Evolutionary conservation across 2,329 filamentous ascomycete genomes (phyloP).

Genomic region (Fusarium liriodendri): DNA sequence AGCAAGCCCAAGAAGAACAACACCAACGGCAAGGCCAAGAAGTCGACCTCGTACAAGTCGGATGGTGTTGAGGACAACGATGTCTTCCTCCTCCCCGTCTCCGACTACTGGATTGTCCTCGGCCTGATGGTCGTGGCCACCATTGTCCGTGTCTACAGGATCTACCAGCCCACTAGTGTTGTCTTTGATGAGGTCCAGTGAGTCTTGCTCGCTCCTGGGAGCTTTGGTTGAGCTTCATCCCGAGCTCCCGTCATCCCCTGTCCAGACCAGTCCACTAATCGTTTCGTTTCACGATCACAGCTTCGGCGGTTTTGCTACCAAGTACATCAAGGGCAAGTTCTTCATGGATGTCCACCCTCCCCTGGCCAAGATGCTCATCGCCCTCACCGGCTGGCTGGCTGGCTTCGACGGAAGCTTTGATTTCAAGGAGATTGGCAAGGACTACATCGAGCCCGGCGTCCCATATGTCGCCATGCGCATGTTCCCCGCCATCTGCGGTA

Average conservation of each 20-base stretch:
- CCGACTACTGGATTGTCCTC: slow-evolving; percentile 84
- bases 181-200: slow-evolving; percentile 99
- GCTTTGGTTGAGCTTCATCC: slow-evolving; percentile 2
- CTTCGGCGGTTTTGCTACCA: slow-evolving; percentile 97
- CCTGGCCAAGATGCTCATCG: slow-evolving; percentile 95
- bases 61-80: slow-evolving; percentile 90
- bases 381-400: slow-evolving; percentile 92
- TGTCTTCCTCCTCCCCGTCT: slow-evolving; percentile 85
- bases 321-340: slow-evolving; percentile 99
- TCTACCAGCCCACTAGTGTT: slow-evolving; percentile 95
- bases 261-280: slow-evolving; percentile 25
- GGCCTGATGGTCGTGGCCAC: slow-evolving; percentile 80
- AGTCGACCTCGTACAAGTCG: slow-evolving; percentile 73
- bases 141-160: slow-evolving; percentile 89
- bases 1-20: slow-evolving; percentile 46
- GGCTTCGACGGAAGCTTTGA: slow-evolving; percentile 97
- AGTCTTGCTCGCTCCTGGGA: slow-evolving; percentile 52
- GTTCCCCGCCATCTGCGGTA: slow-evolving; percentile 89
- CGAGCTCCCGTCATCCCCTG: not conserved
- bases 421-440: slow-evolving; percentile 99
- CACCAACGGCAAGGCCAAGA: slow-evolving; percentile 33
- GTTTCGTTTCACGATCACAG: slow-evolving; percentile 57
- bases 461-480: slow-evolving; percentile 98
- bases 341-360: slow-evolving; percentile 99
- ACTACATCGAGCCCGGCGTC: slow-evolving; percentile 93